Evolutionary conservation across 2,329 filamentous ascomycete genomes (phyloP).

Genomic region (Colletotrichum destructivum): DNA sequence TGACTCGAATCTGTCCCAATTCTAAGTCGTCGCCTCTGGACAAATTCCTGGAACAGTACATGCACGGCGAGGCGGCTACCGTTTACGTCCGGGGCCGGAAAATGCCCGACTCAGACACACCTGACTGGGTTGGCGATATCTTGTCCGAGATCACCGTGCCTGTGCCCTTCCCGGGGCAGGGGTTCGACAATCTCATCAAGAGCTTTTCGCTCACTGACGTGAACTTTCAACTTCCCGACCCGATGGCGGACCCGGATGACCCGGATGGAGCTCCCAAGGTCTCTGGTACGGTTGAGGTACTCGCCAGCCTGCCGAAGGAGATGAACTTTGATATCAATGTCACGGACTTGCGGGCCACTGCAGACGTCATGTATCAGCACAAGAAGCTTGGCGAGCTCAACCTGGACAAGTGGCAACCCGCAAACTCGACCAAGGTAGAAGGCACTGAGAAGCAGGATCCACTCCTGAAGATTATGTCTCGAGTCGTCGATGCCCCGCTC

Average conservation of each 20-base stretch:
- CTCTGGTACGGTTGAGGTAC: slow-evolving; percentile 85
- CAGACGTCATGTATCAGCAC: slow-evolving; percentile 84
- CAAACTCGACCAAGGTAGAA: slow-evolving; percentile 82
- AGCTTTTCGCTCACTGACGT: slow-evolving; percentile 91
- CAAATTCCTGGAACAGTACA: slow-evolving; percentile 82
- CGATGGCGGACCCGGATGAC: slow-evolving; percentile 81
- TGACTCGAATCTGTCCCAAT: slow-evolving; percentile 82
- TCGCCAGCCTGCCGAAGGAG: slow-evolving; percentile 84
- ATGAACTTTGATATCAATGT: slow-evolving; percentile 90
- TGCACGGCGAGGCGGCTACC: slow-evolving; percentile 83
- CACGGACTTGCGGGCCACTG: slow-evolving; percentile 80
- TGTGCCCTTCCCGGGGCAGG: slow-evolving; percentile 85
- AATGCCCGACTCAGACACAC: slow-evolving; percentile 76
- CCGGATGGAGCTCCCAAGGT: slow-evolving; percentile 82
- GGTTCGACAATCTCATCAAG: slow-evolving; percentile 85
- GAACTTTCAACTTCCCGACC: slow-evolving; percentile 87
- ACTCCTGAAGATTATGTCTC: slow-evolving; percentile 80
- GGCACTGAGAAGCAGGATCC: slow-evolving; percentile 70
- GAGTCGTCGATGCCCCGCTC: slow-evolving; percentile 84
- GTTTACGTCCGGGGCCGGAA: slow-evolving; percentile 88
- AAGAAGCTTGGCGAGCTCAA: slow-evolving; percentile 87
- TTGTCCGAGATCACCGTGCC: slow-evolving; percentile 87
- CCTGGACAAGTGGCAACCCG: slow-evolving; percentile 84
- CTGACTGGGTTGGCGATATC: slow-evolving; percentile 86
- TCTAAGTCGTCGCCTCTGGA: slow-evolving; percentile 88